Evolutionary conservation across 257 asterid genomes (phyloP).

Genomic region (Mentha longifolia): DNA sequence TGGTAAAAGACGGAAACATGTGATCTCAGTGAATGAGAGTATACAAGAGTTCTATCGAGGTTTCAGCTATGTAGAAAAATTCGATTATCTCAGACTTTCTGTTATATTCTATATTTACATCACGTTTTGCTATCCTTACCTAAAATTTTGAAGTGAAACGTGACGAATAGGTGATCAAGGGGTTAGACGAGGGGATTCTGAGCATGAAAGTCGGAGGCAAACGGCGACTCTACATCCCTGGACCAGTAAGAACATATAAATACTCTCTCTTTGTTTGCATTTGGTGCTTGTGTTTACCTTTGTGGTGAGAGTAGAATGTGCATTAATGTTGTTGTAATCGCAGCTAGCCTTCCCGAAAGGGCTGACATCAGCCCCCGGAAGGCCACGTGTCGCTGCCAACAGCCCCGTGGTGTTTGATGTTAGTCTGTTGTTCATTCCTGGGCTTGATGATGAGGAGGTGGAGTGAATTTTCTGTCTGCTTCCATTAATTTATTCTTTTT

Average conservation of each 20-base stretch:
- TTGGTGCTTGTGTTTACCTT: background rate
- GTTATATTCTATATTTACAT: background rate
- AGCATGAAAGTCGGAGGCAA: constrained; percentile 95
- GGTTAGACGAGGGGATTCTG: constrained; percentile 94
- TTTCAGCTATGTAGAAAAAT: background rate
- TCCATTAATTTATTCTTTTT: constrained; percentile 41
- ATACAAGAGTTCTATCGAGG: background rate
- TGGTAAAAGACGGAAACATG: background rate
- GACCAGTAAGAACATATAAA: constrained; percentile 64
- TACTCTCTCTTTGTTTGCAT: background rate
- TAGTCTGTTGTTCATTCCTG: constrained; percentile 92
- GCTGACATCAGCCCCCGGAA: constrained; percentile 88
- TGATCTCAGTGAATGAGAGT: background rate
- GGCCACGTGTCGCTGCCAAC: constrained; percentile 91
- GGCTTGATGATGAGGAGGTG: constrained; percentile 58
- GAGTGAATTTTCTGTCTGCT: constrained; percentile 41
- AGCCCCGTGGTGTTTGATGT: constrained; percentile 90
- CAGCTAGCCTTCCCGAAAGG: constrained; percentile 96
- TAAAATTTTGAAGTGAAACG: constrained; percentile 24
- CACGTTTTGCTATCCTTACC: background rate
- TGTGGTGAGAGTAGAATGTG: too few species aligned
- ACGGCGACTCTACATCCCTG: constrained; percentile 90
- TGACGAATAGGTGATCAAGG: constrained; percentile 75
- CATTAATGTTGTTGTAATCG: constrained; percentile 26
- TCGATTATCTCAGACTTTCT: background rate